A percentile compares a stretch with the other conserved stretches of the same genome.
Evolutionary conservation across 2,329 filamentous ascomycete genomes (phyloP).

Genomic region (Ophiostoma tasmaniense): DNA sequence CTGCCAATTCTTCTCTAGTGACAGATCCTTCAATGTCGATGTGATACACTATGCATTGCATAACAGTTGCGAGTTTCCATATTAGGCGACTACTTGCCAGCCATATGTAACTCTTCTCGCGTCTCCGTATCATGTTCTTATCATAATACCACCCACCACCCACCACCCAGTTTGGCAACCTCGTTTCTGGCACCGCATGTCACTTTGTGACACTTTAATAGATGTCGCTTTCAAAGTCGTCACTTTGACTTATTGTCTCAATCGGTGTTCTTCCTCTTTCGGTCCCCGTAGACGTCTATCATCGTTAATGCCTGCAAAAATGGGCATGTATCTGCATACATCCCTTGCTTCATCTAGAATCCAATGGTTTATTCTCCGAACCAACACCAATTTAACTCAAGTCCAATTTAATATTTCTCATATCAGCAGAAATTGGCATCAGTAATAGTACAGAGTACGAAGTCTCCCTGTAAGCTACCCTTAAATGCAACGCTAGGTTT

Average conservation of each 20-base stretch:
- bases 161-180: background rate
- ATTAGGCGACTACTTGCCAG: background rate
- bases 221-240: background rate
- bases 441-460: background rate
- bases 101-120: background rate
- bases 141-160: background rate
- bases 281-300: background rate
- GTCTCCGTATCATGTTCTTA: background rate
- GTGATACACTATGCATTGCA: slow-evolving; percentile 2
- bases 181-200: background rate
- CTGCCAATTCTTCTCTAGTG: background rate
- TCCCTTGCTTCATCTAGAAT: background rate
- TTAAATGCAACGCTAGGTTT: background rate
- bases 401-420: background rate
- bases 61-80: background rate
- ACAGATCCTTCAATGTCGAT: background rate
- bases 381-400: background rate
- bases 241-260: background rate
- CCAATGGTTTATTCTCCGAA: background rate
- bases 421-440: background rate
- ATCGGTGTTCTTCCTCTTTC: background rate
- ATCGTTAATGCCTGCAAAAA: background rate
- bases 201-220: background rate
- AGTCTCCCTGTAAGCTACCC: background rate
- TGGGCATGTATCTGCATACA: background rate